phyloP scores from a whole-genome alignment of 2,329 filamentous ascomycete species.

The Nigrograna mackinnonii region DNA sequence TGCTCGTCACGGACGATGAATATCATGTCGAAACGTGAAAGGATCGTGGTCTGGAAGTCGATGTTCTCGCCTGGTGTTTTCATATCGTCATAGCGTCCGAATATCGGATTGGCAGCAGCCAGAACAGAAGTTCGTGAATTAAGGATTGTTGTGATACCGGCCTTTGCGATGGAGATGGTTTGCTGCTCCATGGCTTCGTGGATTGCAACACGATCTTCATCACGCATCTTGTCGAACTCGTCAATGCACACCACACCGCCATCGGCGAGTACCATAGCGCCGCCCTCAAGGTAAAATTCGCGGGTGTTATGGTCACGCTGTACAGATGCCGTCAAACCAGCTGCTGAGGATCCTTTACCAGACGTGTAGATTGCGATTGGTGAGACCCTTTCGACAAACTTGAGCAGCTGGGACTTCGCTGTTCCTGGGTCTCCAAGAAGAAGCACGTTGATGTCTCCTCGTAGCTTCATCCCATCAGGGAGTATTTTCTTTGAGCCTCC shows the following conservation, averaged over 20 bases:
- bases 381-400: slow-evolving; percentile 95
- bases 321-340: slow-evolving; percentile 95
- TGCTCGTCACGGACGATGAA: slow-evolving; percentile 98
- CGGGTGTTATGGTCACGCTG: slow-evolving; percentile 89
- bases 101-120: slow-evolving; percentile 95
- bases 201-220: slow-evolving; percentile 96
- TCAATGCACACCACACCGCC: slow-evolving; percentile 98
- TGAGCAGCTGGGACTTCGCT: slow-evolving; percentile 94
- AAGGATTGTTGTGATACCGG: slow-evolving; percentile 96
- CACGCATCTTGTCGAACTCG: slow-evolving; percentile 99
- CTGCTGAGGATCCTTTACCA: slow-evolving; percentile 95
- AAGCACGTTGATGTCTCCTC: slow-evolving; percentile 97
- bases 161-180: slow-evolving; percentile 98
- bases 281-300: slow-evolving; percentile 97
- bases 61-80: slow-evolving; percentile 98
- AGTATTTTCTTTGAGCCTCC: slow-evolving; percentile 97
- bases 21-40: slow-evolving; percentile 99
- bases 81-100: slow-evolving; percentile 96
- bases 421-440: slow-evolving; percentile 97
- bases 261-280: slow-evolving; percentile 97
- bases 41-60: slow-evolving; percentile 97
- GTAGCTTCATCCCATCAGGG: slow-evolving; percentile 94
- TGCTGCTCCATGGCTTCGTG: slow-evolving; percentile 99
- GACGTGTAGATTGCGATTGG: slow-evolving; percentile 99
- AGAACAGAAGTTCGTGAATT: slow-evolving; percentile 95